These are phyloP conservation scores for Metschnikowia kofuensis DNA, from an alignment of 805 yeast genomes.

Conservation along the genomic window DNA sequence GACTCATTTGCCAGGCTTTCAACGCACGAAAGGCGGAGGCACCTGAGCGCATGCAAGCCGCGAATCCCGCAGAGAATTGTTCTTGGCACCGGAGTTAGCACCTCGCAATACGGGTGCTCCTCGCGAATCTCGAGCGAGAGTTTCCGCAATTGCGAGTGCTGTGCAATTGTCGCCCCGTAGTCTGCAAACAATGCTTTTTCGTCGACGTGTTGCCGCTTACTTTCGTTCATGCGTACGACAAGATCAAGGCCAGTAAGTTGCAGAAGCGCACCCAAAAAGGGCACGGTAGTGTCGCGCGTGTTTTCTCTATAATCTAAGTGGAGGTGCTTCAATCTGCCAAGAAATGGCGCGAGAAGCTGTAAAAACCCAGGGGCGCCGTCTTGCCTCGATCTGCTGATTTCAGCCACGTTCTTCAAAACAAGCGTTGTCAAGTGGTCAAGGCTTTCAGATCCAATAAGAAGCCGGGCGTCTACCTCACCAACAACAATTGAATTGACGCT, in stretches of 20 bases:
- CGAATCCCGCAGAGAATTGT: conserved; percentile 15
- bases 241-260: conserved; percentile 37
- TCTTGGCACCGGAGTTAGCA: conserved; percentile 24
- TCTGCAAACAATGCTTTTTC: conserved; percentile 7
- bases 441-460: conserved; percentile 19
- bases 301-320: conserved; percentile 43
- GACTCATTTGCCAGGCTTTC: conserved; percentile 2
- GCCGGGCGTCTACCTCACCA: conserved; percentile 20
- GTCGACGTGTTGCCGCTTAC: conserved; percentile 15
- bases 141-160: conserved; percentile 22
- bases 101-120: conserved; percentile 33
- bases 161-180: conserved; percentile 22
- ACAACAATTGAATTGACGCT: conserved; percentile 25
- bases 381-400: conserved; percentile 16
- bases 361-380: conserved; percentile 17
- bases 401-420: conserved; percentile 35
- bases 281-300: conserved; percentile 38
- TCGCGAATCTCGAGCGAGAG: conserved; percentile 41
- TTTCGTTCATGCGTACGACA: conserved; percentile 38
- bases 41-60: conserved; percentile 22
- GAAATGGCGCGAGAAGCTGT: conserved; percentile 21
- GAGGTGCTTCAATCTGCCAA: conserved; percentile 25
- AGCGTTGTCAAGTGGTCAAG: conserved; percentile 24
- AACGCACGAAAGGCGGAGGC: conserved; percentile 42
- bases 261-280: conserved; percentile 25